Conservation (phyloP, 208 protist species). For the Trypanosoma conorhini region DNA sequence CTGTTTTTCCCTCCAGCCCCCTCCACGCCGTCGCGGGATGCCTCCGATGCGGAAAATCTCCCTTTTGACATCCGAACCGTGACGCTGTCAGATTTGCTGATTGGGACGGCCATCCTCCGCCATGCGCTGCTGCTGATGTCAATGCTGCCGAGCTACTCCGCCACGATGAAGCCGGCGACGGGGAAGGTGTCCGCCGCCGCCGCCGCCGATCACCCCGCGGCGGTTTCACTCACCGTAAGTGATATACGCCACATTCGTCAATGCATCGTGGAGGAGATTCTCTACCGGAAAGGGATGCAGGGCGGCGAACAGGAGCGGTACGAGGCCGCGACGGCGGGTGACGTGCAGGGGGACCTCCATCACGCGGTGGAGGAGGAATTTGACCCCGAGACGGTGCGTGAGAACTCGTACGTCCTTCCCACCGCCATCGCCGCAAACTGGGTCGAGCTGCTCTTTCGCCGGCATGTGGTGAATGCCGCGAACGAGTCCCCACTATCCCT, state of each 20-base stretch:
- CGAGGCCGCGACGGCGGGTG: neutral
- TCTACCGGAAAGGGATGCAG: slow-evolving; percentile 23
- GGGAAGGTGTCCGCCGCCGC: neutral
- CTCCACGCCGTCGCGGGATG: neutral
- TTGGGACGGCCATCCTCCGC: slow-evolving; percentile 57
- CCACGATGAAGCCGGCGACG: neutral
- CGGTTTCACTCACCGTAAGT: slow-evolving; percentile 8
- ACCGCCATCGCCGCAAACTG: slow-evolving; percentile 43
- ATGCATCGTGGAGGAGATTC: slow-evolving; percentile 37
- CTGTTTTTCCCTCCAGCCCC: slow-evolving; percentile 23
- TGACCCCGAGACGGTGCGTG: slow-evolving; percentile 8
- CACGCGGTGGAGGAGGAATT: slow-evolving; percentile 22
- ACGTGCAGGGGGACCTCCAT: neutral
- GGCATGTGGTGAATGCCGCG: slow-evolving; percentile 55
- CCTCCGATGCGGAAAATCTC: neutral
- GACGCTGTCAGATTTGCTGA: slow-evolving; percentile 46
- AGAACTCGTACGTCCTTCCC: slow-evolving; percentile 1
- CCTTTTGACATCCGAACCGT: slow-evolving; percentile 32
- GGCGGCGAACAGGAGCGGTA: neutral
- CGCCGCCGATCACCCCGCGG: neutral
- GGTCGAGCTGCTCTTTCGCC: slow-evolving; percentile 73
- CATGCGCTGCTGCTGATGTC: slow-evolving; percentile 41
- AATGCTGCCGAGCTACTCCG: neutral
- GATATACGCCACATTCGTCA: slow-evolving; percentile 28
- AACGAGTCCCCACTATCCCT: slow-evolving; percentile 58